Base-by-base conservation (phyloP, 192 early-diverging fungal species). In the Backusella mclennaniae region DNA sequence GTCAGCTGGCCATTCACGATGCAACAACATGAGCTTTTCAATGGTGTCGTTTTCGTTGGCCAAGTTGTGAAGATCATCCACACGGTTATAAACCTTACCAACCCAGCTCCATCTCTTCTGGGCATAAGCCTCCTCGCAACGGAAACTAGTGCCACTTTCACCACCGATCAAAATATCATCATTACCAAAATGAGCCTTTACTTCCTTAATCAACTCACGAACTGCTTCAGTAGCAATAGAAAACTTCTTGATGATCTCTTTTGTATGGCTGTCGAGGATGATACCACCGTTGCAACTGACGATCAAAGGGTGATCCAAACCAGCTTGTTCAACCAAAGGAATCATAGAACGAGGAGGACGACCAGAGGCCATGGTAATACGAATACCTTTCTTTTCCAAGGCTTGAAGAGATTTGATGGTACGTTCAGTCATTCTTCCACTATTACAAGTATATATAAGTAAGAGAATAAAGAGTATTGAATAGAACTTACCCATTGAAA, bases 211-310 rank as follows among this genome's bases (percentile, higher is more conserved):
- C 44, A 80, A 71, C 3, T 21, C 29, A 29, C 33, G 21, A 6
- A 75, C 74, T 11, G 71, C 29, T 14, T 71, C 29, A 36, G 66
- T 49, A 29, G 31, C 33, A 73, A 80, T 66, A 49, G 79, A 71
- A 73, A 69, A 80, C 41, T 74, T 80, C n/a, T 69, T 67, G 31
- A 71, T 35, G 12, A 80, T 71, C 0, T 33, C 35, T 21, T 73
- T 29, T 17, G 35, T 36, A 15, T 71, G 66, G n/a, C 46, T 29
- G 38, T 80, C 79, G 42, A 76, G 69, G 15, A 80, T 75, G 35
- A 80, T 73, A 7, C 69, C 79, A 7, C 79, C 79, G 41, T 80
- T 80, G 35, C 79, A 80, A 38, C 79, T 69, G 21, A 80, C 41
- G 3, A 69, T 63, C 33, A 76, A 36, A 14, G 70, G 66, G 33